Percentiles rank a stretch among this genome's conserved stretches.
These are phyloP conservation scores for Aspergillus pseudotamarii DNA, from an alignment of 2,329 filamentous ascomycete species.

Conservation along the genomic window DNA sequence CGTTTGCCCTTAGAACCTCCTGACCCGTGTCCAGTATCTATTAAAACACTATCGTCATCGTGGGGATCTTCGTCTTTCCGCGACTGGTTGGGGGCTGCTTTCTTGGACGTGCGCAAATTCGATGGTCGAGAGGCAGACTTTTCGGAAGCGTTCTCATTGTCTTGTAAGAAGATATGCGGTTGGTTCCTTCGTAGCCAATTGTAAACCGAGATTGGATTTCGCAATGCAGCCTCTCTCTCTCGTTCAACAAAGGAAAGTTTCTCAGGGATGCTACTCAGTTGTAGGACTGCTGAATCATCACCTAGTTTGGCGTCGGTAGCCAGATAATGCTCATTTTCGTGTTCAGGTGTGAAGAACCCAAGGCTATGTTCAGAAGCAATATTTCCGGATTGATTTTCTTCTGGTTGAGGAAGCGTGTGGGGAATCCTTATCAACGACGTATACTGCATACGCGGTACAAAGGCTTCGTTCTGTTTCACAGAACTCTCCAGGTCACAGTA, in stretches of 20 bases:
- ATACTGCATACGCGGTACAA: constrained; percentile 41
- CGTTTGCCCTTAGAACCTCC: constrained; percentile 45
- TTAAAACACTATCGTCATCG: constrained; percentile 46
- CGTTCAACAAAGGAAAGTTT: constrained; percentile 52
- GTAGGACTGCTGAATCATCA: constrained; percentile 52
- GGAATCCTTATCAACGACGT: constrained; percentile 34
- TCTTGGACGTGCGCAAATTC: constrained; percentile 46
- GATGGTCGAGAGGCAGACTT: constrained; percentile 45
- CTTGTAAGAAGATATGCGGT: constrained; percentile 81
- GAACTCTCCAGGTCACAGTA: constrained; percentile 44
- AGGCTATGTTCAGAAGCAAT: constrained; percentile 36
- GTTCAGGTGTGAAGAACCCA: constrained; percentile 48
- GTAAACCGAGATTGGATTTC: constrained; percentile 88
- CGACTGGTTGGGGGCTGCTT: constrained; percentile 38
- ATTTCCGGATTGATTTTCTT: constrained; percentile 22
- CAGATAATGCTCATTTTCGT: constrained; percentile 47
- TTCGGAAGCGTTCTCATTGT: constrained; percentile 58
- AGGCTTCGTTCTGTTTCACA: constrained; percentile 42
- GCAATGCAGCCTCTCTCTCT: constrained; percentile 60
- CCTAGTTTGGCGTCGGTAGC: constrained; percentile 45
- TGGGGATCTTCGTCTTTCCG: constrained; percentile 46
- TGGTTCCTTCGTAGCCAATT: constrained; percentile 91
- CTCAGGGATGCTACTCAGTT: constrained; percentile 48
- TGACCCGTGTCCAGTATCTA: constrained; percentile 40
- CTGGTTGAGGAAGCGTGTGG: constrained; percentile 27